These are phyloP conservation scores for Noccaea caerulescens DNA, from an alignment of 345 rosid species.

Conservation along the genomic window DNA sequence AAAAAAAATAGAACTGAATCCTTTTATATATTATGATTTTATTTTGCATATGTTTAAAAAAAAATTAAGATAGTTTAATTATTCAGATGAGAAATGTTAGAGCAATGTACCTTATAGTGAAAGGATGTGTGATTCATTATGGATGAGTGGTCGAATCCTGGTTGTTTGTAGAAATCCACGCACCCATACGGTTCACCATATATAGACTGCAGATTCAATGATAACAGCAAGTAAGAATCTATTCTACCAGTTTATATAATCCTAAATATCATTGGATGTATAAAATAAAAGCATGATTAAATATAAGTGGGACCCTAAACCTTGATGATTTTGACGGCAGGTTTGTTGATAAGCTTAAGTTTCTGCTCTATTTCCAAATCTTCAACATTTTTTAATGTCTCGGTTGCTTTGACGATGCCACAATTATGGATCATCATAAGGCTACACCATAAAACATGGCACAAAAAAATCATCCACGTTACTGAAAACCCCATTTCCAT, in stretches of 20 bases:
- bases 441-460: not conserved
- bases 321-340: conserved; percentile 16
- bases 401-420: not conserved
- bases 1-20: not conserved
- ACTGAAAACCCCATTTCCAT: not conserved
- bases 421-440: not conserved
- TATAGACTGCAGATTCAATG: not conserved
- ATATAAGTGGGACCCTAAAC: not conserved
- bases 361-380: conserved; percentile 6
- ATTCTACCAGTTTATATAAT: too few species aligned
- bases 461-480: not conserved
- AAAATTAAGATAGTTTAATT: not conserved
- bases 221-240: not conserved
- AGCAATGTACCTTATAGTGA: not conserved
- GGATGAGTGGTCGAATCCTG: conserved; percentile 15
- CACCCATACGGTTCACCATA: conserved; percentile 25
- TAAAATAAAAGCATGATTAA: too few species aligned
- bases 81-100: not conserved
- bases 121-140: conserved; percentile 18
- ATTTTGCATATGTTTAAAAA: not conserved
- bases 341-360: conserved; percentile 19
- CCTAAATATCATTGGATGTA: too few species aligned
- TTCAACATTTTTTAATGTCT: not conserved
- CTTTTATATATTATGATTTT: too few species aligned
- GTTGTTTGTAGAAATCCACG: conserved; percentile 33